Evolutionary conservation across 305 asterid genomes (phyloP).

Genomic region (Rubia peregrina): DNA sequence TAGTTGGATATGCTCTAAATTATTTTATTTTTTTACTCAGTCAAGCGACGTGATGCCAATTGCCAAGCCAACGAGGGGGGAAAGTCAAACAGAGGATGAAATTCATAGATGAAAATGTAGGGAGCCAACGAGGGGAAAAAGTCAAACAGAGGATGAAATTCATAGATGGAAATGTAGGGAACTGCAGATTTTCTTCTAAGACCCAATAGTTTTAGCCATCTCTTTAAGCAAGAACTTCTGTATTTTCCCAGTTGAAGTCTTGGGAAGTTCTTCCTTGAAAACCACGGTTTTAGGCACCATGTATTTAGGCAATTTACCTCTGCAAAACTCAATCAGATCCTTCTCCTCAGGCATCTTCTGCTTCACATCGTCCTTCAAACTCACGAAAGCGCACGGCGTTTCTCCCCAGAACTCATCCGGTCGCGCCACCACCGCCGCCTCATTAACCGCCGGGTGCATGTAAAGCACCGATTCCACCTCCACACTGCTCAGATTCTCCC

Average conservation of each 20-base stretch:
- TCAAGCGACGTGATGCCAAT: too few relatives aligned
- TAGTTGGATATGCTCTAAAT: too few relatives aligned
- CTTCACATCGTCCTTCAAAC: constrained; percentile 42
- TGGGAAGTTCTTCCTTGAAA: constrained; percentile 61
- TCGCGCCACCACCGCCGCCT: constrained; percentile 89
- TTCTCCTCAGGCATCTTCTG: constrained; percentile 36
- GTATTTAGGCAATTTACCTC: constrained; percentile 48
- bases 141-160: too few relatives aligned
- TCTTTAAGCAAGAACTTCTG: constrained; percentile 64
- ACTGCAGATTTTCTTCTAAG: background rate
- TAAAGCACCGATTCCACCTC: constrained; percentile 77
- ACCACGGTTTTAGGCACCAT: constrained; percentile 83
- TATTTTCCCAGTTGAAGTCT: constrained; percentile 77
- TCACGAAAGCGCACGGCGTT: constrained; percentile 78
- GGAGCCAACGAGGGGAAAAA: too few relatives aligned
- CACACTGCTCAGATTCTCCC: constrained; percentile 86
- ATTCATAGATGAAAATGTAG: too few relatives aligned
- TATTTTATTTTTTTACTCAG: too few relatives aligned
- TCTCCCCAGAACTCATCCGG: constrained; percentile 92
- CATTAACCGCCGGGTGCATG: constrained; percentile 66
- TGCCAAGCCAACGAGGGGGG: too few relatives aligned
- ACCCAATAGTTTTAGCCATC: constrained; percentile 45
- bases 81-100: too few relatives aligned
- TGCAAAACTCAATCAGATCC: constrained; percentile 49
- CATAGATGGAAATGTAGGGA: too few relatives aligned